phyloP scores from a whole-genome alignment of 352 stramenopile genomes.

The Phytophthora sp. region DNA sequence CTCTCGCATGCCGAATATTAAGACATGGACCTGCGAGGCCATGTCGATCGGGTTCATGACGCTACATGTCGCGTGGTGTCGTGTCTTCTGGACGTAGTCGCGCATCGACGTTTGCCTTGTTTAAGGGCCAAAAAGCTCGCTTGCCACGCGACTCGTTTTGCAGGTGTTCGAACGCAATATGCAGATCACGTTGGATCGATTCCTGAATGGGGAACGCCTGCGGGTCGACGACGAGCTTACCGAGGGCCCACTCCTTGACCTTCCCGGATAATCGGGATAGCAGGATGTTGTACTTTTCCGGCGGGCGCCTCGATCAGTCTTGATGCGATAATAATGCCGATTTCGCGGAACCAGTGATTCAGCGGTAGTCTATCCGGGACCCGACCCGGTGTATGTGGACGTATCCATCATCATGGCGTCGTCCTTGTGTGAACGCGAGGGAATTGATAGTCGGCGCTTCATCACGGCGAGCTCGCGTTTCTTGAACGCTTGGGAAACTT shows the following conservation, averaged over 20 bases:
- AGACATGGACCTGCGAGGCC: slow-evolving; percentile 22
- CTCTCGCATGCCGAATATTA: slow-evolving; percentile 20
- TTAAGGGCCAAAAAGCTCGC: not conserved
- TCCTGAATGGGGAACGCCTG: not conserved
- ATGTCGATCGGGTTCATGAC: slow-evolving; percentile 13
- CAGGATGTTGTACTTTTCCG: not conserved
- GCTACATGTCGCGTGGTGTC: not conserved
- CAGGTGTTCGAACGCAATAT: not conserved
- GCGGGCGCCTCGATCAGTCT: not conserved
- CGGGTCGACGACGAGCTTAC: not conserved
- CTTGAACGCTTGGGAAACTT: too few species aligned
- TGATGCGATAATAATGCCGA: not conserved
- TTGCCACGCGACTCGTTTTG: not conserved
- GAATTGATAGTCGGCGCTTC: too few species aligned
- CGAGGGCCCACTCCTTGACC: not conserved
- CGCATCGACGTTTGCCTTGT: not conserved
- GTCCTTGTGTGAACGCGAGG: too few species aligned
- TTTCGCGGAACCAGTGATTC: slow-evolving; percentile 1
- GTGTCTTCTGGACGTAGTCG: not conserved
- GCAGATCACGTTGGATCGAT: not conserved
- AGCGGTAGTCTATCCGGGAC: not conserved
- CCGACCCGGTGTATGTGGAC: not conserved
- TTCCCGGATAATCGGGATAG: not conserved
- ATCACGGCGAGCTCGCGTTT: too few species aligned
- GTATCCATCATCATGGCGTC: not conserved